Evolutionary conservation across 2,329 filamentous ascomycete species (phyloP), one percentile per base, ranked within the genome.

Genomic region (Aspergillus sp.): DNA sequence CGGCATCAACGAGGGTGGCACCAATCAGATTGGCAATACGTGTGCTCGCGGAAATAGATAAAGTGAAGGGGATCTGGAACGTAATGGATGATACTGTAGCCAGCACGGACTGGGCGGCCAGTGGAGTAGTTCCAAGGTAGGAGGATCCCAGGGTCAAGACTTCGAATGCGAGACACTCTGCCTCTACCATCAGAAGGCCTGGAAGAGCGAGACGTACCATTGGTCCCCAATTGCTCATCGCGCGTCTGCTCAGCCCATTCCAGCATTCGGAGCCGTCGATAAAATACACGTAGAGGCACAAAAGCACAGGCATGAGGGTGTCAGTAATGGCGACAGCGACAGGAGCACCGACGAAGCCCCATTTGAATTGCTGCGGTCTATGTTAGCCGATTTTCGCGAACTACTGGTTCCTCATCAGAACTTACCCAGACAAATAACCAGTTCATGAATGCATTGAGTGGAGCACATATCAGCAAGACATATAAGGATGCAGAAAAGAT

Each of bases 121-220:
- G 83, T 60, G 89, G 86, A 17, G 87, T 87, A 2, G 90, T 86
- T 15, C 89, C 90, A 57, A 97, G 87, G 65, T 89, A 90, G 51
- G 88, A 90, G 0, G 90, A 85, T 8, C 87, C 86, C n/a, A 97
- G 81, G 0, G 92, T 96, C 61, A 96, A 80, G 48, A 96, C 86
- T 73, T 98, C 93, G 72, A 98, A 98, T 6, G 93, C 92, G 11
- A 97, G 83, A 77, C 90, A 96, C 72, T 98, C 93, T 5, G 93
- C 92, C 72, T 96, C 87, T 2, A 98, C 89, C 93, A 97, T 97
- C 63, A 96, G 79, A 71, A 98, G 86, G 1, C 93, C 93, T 0
- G 93, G 93, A 12, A 97, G 78, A 0, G 93, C 91, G 38, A 98
- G 87, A 48, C 86, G 85, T 66, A 98, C 85, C 93, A 96, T 96